A percentile compares a stretch with the other conserved stretches of the same genome.
Conservation (phyloP, 257 asterid species). For the Jacaranda copaia region DNA sequence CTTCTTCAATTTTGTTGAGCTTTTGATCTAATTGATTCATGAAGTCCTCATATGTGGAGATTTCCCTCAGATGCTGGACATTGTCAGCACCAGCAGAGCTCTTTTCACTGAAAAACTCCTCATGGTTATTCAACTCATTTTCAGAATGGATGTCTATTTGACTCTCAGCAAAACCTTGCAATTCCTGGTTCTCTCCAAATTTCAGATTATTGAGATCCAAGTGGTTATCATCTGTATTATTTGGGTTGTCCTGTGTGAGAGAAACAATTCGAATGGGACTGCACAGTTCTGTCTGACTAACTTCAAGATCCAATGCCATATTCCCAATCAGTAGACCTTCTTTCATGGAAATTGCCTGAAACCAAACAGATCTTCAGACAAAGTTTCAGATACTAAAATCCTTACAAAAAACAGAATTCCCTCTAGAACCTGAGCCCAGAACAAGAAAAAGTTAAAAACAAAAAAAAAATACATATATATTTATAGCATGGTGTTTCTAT, state of each 20-base stretch:
- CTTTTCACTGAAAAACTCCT: conserved; percentile 36
- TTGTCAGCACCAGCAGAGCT: conserved; percentile 37
- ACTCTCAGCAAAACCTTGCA: conserved; percentile 37
- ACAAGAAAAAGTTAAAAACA: background rate
- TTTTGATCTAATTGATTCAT: conserved; percentile 65
- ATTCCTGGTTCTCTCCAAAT: conserved; percentile 42
- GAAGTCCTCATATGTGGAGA: conserved; percentile 67
- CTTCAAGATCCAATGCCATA: conserved; percentile 70
- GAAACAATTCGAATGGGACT: conserved; percentile 68
- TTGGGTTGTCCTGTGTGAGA: conserved; percentile 52
- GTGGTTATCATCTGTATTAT: conserved; percentile 40
- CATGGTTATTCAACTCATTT: conserved; percentile 35
- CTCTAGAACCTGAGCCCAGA: background rate
- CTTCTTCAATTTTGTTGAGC: conserved; percentile 69
- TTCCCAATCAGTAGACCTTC: conserved; percentile 80
- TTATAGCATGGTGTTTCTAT: background rate
- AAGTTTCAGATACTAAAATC: conserved; percentile 1
- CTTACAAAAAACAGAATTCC: background rate
- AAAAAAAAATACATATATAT: background rate
- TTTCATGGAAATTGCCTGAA: conserved; percentile 81
- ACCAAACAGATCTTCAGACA: conserved; percentile 30
- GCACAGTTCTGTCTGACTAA: conserved; percentile 45
- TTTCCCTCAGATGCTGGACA: conserved; percentile 40
- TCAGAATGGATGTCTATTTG: conserved; percentile 33
- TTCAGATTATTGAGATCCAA: conserved; percentile 35